These are phyloP conservation scores for Pythium plurisporium DNA, from an alignment of 352 stramenopile genomes.

Conservation along the genomic window DNA sequence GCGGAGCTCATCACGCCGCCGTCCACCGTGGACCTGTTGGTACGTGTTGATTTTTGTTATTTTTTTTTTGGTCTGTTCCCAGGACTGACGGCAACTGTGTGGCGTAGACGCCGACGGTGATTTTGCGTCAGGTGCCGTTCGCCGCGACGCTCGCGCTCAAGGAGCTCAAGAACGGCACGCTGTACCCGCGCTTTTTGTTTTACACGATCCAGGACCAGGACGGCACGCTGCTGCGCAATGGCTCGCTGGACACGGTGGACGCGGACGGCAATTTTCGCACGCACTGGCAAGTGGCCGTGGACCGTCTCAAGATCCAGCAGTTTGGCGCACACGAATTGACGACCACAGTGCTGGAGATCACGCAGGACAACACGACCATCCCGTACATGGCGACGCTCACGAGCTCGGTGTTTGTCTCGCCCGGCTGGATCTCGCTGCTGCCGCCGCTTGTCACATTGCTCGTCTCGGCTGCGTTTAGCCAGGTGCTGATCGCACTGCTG, in stretches of 20 bases:
- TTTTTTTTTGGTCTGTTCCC: too few relatives aligned
- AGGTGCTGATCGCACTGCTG: conserved; percentile 81
- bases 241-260: conserved; percentile 61
- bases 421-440: conserved; percentile 69
- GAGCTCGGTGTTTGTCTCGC: conserved; percentile 50
- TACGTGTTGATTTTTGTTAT: too few relatives aligned
- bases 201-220: conserved; percentile 52
- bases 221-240: conserved; percentile 49
- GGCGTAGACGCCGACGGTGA: conserved; percentile 54
- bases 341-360: conserved; percentile 33
- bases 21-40: conserved; percentile 4
- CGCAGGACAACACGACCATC: conserved; percentile 29
- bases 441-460: conserved; percentile 73
- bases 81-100: not conserved
- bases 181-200: conserved; percentile 58
- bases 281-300: conserved; percentile 30
- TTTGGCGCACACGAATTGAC: conserved; percentile 53
- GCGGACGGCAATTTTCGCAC: conserved; percentile 59
- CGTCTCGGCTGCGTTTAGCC: conserved; percentile 62
- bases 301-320: conserved; percentile 38
- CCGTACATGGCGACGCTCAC: conserved; percentile 34
- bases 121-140: conserved; percentile 69
- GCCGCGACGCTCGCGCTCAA: conserved; percentile 56
- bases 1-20: not conserved
- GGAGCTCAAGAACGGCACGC: conserved; percentile 73